Evolutionary conservation across 1,284 basidiomycete genomes (phyloP).

Genomic region (Melanopsichium pennsylvanicum): DNA sequence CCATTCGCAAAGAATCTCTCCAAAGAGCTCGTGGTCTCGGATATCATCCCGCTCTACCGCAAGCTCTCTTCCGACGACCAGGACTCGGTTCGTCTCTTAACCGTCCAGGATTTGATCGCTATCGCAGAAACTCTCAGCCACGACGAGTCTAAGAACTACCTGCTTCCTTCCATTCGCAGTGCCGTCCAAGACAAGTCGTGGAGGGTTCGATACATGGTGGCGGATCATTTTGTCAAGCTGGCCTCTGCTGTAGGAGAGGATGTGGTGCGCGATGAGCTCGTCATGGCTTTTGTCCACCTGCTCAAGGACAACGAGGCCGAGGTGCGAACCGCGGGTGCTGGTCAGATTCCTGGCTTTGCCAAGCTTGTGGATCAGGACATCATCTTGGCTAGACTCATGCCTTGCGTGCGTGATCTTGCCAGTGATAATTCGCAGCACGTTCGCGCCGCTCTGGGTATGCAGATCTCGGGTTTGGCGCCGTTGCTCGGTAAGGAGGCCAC

Average conservation of each 20-base stretch:
- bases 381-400: constrained; percentile 89
- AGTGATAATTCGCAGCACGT: constrained; percentile 96
- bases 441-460: constrained; percentile 91
- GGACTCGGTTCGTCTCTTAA: constrained; percentile 94
- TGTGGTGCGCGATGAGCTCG: constrained; percentile 91
- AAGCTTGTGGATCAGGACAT: constrained; percentile 93
- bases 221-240: constrained; percentile 93
- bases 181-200: constrained; percentile 95
- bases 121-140: constrained; percentile 85
- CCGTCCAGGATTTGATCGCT: constrained; percentile 93
- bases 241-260: constrained; percentile 90
- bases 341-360: constrained; percentile 96
- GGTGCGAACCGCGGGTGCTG: constrained; percentile 93
- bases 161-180: constrained; percentile 79
- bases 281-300: constrained; percentile 89
- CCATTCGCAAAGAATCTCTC: constrained; percentile 64
- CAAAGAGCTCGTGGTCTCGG: constrained; percentile 72
- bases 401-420: constrained; percentile 94
- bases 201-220: constrained; percentile 99
- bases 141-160: constrained; percentile 87
- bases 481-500: constrained; percentile 92
- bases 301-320: constrained; percentile 99
- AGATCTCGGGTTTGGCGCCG: constrained; percentile 97
- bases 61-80: constrained; percentile 96
- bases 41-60: constrained; percentile 91